Evolutionary conservation across 2,329 filamentous ascomycete genomes (phyloP), one percentile per base, ranked within the genome.

Genomic region (Botrytis fabae): DNA sequence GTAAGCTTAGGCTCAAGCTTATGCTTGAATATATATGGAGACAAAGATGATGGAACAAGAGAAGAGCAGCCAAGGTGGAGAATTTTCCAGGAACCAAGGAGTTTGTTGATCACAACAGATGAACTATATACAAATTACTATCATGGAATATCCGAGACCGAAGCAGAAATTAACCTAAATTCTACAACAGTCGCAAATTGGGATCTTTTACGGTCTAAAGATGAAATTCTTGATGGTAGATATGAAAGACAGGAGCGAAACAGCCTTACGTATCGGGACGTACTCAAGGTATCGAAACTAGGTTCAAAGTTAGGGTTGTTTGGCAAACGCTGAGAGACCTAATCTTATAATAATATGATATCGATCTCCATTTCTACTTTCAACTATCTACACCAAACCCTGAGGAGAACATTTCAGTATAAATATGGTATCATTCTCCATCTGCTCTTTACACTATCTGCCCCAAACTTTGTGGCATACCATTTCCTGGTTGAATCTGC

Each of bases 211-310:
- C 85, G 87, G 12, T 85, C 88, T 32, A 80, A 81, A 2, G 81
- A 83, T 62, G 75, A 78, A 69, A 85, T 87, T 77, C 77, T 79
- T 62, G 83, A 85, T 18, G 91, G 91, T 2, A 82, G 82, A 60
- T 91, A 88, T 79, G 78, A 84, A 69, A 87, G 93, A 60, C 82
- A 83, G 61, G 90, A 86, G 18, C 87, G 93, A 72, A 89, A 90
- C 40, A 95, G 93, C 82, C 83, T 95, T 76, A 96, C 93, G 1
- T 95, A 92, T 82, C 87, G 95, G 76, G 95, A 98, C 83, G 95
- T 98, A 59, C 83, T 95, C 76, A 93, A 92, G 79, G 92, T 97
- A 28, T 92, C 91, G 12, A 93, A 90, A 77, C 82, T 94, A 35
- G 92, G 92, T 42, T 89, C 85, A 80, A 93, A 90, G 78, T 83